phyloP scores from a whole-genome alignment of 805 yeast genomes.

The Kuraishia borneana region DNA sequence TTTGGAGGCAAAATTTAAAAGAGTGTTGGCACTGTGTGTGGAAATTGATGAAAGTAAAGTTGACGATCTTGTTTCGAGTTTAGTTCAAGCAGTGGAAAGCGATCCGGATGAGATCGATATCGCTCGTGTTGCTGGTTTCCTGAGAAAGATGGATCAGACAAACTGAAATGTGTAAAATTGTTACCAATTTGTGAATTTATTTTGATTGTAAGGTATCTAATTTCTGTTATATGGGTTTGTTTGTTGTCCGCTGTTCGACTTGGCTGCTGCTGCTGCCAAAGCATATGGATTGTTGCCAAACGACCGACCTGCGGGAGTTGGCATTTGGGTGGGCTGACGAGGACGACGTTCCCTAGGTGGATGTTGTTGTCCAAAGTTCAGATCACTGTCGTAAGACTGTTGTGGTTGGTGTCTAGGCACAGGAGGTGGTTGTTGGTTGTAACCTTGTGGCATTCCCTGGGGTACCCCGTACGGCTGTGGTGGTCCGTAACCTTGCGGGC shows the following conservation, averaged over 20 bases:
- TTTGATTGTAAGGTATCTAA: not conserved
- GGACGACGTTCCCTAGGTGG: not conserved
- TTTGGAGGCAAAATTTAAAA: constrained; percentile 68
- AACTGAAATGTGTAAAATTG: not conserved
- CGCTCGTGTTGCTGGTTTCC: constrained; percentile 41
- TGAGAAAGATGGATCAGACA: constrained; percentile 30
- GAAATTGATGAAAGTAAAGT: constrained; percentile 36
- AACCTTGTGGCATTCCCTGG: constrained; percentile 2
- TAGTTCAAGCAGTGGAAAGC: constrained; percentile 84
- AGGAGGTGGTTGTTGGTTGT: constrained; percentile 3
- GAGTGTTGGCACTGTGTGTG: constrained; percentile 83
- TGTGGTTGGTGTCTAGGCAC: constrained; percentile 4
- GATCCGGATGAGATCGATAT: constrained; percentile 62
- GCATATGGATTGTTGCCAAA: constrained; percentile 13
- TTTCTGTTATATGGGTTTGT: not conserved
- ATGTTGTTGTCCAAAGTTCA: not conserved
- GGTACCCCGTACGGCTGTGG: constrained; percentile 1
- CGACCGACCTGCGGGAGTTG: constrained; percentile 3
- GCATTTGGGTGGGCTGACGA: not conserved
- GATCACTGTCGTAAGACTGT: constrained; percentile 3
- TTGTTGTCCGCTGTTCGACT: not conserved
- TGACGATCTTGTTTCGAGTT: constrained; percentile 70
- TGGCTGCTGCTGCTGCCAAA: constrained; percentile 6
- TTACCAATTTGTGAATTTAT: not conserved
- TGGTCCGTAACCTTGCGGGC: constrained; percentile 1